Evolutionary conservation across 2,329 filamentous ascomycete species (phyloP), one percentile per base, ranked within the genome.

Genomic region (Fusarium citri): DNA sequence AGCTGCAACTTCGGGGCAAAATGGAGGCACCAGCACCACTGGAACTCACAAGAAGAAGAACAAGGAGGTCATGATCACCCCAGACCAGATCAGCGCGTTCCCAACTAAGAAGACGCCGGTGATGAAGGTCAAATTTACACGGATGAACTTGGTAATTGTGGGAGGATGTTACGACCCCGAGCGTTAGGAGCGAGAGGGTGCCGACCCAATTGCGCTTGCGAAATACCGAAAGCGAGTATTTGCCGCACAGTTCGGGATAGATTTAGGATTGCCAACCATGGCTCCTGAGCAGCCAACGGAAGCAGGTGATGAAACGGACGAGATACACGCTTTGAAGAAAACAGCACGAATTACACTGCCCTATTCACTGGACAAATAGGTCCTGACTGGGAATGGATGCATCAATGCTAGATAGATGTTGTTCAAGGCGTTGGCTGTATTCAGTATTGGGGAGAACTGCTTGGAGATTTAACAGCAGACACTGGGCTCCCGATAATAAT

Each of bases 101-200:
- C 91, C 94, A 1, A 98, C 96, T 6, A 99, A 99, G 87, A 97
- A 97, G 82, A 95, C 92, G 18, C 94, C 95, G 0, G 93, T 98
- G 14, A 93, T 97, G 80, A 96, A 95, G 81, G 94, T 97, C 56
- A 89, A 92, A 76, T 98, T 98, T 76, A 98, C 96, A 6, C 86
- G 94, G 65, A 98, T 97, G 93, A 99, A 99, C 78, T 81, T 98
- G 71, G 91, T 98, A 15, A 85, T 98, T 66, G 94, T 94, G 23
- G 94, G 92, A 48, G 94, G 94, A 25, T 90, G 88, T 75, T 91
- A 89, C 73, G 85, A 89, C 55, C 84, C 87, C 40, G 84, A 87
- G 69, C 79, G 81, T 63, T 83, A 80, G 76, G 68, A 72, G 54
- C 63, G 48, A 46, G 49, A 56, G 59, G 67, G 59, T 60, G 20